Evolutionary conservation across 1,284 basidiomycete genomes (phyloP), one percentile per base, ranked within the genome.

Genomic region (Fistulina hepatica): DNA sequence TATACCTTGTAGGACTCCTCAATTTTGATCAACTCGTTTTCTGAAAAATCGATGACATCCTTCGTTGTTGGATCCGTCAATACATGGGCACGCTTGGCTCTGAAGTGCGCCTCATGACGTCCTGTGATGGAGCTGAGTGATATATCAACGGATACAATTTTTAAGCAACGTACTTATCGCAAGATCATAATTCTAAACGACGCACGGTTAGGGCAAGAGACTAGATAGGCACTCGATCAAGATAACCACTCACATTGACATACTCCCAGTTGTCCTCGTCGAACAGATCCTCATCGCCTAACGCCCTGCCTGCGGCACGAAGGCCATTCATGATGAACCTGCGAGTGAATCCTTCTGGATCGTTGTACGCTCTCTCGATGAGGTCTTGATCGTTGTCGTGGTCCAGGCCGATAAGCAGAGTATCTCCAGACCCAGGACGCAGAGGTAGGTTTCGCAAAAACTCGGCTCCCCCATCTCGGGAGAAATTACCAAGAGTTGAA

Each of bases 301-400:
- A 63, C 5, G 64, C 61, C 13, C 64, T 59, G 6, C 81, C 80
- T 1, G 78, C 76, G 6, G 57, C 65, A 41, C 68, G 72, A 44
- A 97, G 67, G 0, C 89, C 93, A 52, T 98, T 93, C 70, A 95
- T 79, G 47, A 95, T 91, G 56, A 97, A 98, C 12, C 67, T 63
- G 44, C 64, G 65, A 0, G 93, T 97, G 45, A 81, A 65, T 5
- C 89, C 90, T 42, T 72, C 65, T 1, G 69, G 63, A 50, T 94
- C 91, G 52, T 93, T 82, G 60, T 95, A 95, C 0, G 90, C 90
- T 19, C 62, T 55, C 50, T 89, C 82, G 34, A 94, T 79, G 42
- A 71, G 59, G 13, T 62, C 57, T 33, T 71, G 69, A 37, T 72
- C 68, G 49, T 86, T 83, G 59, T 85, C 70, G 51, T 81, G 86